phyloP scores from a whole-genome alignment of 176 grass and related monocot genomes.

The bread wheat (Triticum aestivum) region DNA sequence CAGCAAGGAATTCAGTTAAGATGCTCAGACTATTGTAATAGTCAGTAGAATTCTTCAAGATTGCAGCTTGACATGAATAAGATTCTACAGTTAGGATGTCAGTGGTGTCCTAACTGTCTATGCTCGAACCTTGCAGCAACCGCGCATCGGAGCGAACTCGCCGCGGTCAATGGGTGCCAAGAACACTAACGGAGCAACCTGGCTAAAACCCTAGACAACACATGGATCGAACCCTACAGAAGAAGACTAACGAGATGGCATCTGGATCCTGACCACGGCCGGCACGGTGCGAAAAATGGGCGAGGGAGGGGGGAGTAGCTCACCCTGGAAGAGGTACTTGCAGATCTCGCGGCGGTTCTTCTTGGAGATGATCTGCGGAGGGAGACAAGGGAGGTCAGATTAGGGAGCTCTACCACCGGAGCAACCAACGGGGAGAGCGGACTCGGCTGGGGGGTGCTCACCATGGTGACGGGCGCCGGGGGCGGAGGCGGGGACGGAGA shows the following conservation, averaged over 20 bases:
- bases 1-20: no score
- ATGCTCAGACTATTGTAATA: no score
- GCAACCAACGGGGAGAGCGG: background rate
- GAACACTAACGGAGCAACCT: background rate
- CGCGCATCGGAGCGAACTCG: background rate
- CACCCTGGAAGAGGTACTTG: constrained; percentile 85
- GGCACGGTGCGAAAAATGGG: background rate
- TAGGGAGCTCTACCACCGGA: background rate
- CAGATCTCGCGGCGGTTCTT: constrained; percentile 74
- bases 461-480: constrained; percentile 36
- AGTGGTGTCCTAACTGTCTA: background rate
- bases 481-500: background rate
- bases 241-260: background rate
- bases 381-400: background rate
- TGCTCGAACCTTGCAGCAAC: background rate
- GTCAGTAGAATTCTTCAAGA: no score
- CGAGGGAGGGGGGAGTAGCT: background rate
- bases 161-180: no score
- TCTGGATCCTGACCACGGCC: background rate
- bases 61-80: no score
- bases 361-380: constrained; percentile 68
- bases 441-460: background rate
- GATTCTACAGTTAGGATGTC: background rate
- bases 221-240: no score
- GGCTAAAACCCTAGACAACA: background rate